Conservation (phyloP, 2,329 filamentous ascomycete genomes). For the Penicillium corylophilum region DNA sequence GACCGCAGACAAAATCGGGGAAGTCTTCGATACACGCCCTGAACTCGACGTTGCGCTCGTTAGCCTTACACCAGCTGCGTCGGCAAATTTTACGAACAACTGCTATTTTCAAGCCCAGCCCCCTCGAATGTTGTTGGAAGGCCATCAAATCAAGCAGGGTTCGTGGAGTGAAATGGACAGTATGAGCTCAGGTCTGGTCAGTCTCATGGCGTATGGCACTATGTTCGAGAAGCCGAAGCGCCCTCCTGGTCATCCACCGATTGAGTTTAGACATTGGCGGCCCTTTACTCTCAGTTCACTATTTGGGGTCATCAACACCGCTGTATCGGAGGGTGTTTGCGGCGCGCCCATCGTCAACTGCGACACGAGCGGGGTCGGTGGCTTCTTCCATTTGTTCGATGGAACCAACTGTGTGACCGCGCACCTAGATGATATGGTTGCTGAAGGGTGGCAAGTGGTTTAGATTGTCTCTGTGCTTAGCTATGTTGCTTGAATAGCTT, state of each 20-base stretch:
- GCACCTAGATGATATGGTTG: too few relatives aligned
- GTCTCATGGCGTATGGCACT: not conserved
- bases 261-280: not conserved
- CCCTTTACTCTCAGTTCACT: not conserved
- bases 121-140: not conserved
- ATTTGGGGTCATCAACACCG: not conserved
- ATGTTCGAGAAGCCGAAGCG: not conserved
- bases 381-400: too few relatives aligned
- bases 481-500: too few relatives aligned
- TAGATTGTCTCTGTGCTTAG: too few relatives aligned
- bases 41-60: slow-evolving; percentile 10
- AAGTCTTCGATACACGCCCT: slow-evolving; percentile 2
- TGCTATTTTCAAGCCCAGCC: slow-evolving; percentile 13
- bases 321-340: not conserved
- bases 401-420: too few relatives aligned
- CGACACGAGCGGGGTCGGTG: too few relatives aligned
- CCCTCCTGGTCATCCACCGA: not conserved
- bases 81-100: slow-evolving; percentile 5
- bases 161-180: not conserved
- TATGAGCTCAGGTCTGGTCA: not conserved
- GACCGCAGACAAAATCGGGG: slow-evolving; percentile 4
- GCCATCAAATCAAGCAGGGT: not conserved
- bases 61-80: slow-evolving; percentile 6
- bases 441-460: too few relatives aligned
- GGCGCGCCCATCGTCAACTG: not conserved